A percentile compares a stretch with the other conserved stretches of the same genome.
These are phyloP conservation scores for Aspergillus aculeatus DNA, from an alignment of 2,329 filamentous ascomycete genomes.

Conservation along the genomic window DNA sequence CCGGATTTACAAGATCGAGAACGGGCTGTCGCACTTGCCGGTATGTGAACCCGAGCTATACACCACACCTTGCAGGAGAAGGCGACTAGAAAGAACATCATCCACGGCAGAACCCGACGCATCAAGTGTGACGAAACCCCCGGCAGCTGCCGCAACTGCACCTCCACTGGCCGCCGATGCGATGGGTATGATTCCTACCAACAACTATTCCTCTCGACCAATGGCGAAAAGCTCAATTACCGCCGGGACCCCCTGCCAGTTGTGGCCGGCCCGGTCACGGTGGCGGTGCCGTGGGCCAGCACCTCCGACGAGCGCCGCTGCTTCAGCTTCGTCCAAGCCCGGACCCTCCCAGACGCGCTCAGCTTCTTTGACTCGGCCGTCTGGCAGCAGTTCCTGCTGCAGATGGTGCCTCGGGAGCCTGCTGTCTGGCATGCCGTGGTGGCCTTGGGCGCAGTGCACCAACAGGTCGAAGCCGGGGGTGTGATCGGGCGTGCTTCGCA, in stretches of 20 bases:
- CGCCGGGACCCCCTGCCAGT: background rate
- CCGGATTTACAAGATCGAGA: background rate
- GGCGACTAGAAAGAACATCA: background rate
- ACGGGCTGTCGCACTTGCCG: background rate
- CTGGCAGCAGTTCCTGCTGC: background rate
- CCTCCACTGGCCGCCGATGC: background rate
- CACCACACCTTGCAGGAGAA: background rate
- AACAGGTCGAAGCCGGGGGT: background rate
- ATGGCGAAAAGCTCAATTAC: background rate
- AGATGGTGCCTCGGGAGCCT: background rate
- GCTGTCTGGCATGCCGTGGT: conserved; percentile 2
- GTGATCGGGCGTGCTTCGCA: background rate
- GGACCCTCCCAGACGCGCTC: background rate
- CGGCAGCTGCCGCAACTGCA: background rate
- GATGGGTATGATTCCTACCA: conserved; percentile 4
- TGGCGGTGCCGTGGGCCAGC: background rate
- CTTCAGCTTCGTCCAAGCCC: background rate
- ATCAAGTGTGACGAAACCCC: conserved; percentile 3
- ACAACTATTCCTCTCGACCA: background rate
- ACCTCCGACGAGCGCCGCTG: conserved; percentile 7
- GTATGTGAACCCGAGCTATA: background rate
- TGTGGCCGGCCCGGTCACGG: background rate
- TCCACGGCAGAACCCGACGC: background rate
- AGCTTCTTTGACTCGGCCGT: background rate
- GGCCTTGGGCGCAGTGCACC: background rate